Conservation (phyloP, 805 yeast species). For the Jamesozyma lodderae region DNA sequence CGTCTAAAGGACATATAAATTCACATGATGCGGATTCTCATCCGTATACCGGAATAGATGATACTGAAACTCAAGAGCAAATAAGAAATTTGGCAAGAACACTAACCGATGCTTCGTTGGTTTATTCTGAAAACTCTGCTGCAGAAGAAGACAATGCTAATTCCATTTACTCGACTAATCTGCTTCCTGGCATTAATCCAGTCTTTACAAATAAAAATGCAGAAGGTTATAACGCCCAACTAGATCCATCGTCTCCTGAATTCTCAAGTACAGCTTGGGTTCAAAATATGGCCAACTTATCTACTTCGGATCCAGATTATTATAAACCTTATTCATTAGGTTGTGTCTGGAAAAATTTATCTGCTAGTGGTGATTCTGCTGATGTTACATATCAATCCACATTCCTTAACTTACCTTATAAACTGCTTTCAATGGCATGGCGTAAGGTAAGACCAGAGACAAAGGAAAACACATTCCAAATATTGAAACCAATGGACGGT, state of each 20-base stretch:
- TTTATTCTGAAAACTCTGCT: background rate
- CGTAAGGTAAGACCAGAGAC: constrained; percentile 11
- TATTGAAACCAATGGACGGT: constrained; percentile 48
- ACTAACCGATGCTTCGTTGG: constrained; percentile 16
- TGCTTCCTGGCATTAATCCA: constrained; percentile 13
- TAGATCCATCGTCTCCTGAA: constrained; percentile 50
- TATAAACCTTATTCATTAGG: constrained; percentile 51
- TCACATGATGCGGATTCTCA: constrained; percentile 1
- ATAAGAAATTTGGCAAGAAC: constrained; percentile 37
- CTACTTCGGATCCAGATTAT: constrained; percentile 48
- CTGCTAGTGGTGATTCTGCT: constrained; percentile 51
- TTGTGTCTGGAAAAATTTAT: constrained; percentile 46
- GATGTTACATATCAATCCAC: constrained; percentile 62
- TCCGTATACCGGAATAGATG: constrained; percentile 33
- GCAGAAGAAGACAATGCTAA: background rate
- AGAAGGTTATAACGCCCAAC: constrained; percentile 32
- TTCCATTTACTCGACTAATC: constrained; percentile 11
- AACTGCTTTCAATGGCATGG: constrained; percentile 11
- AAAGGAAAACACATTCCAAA: constrained; percentile 32
- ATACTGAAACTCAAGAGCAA: too few relatives aligned
- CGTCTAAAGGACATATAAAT: too few relatives aligned
- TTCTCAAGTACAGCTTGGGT: constrained; percentile 59
- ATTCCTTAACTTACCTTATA: constrained; percentile 37
- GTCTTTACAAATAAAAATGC: constrained; percentile 9
- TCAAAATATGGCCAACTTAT: constrained; percentile 44